Evolutionary conservation across 2,329 filamentous ascomycete species (phyloP), one percentile per base, ranked within the genome.

Genomic region (Amauroascus niger): DNA sequence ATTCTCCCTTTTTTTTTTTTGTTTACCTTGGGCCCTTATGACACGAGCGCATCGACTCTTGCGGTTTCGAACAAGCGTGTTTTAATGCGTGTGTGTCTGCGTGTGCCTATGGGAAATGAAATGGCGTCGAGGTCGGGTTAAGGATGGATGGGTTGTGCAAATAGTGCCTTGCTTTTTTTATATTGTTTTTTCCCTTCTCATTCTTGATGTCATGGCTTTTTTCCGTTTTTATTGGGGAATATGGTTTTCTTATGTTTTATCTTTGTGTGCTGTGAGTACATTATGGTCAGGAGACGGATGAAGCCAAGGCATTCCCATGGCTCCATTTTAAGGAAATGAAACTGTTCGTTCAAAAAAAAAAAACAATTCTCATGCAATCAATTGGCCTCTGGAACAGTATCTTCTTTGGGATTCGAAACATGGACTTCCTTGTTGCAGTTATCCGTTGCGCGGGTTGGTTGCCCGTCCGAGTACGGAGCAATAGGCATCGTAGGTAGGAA

Each of bases 51-150:
- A 52, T 40, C 28, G 20, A 13, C 28, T 37, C 16, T n/a, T 16
- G 6, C 13, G 14, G 7, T 3, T 9, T 13, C 22, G 39, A 40
- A 26, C 39, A 11, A 26, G 20, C 14, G 6, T 43, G 6, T 22
- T 32, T 20, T 4, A n/a, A n/a, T 33, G 22, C 28, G 14, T 32
- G 8, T 28, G 22, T 44, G 24, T 22, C 35, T 33, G 49, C n/a
- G 35, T 26, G 16, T 49, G 46, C 45, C 40, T 30, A 48, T 43
- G 52, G 52, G 37, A 50, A 49, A 44, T 37, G 52, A 44, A 53
- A 49, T 33, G 53, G 53, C 53, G 53, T 55, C 53, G 53, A 52
- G 48, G 53, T 16, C 33, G 53, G 33, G 20, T 44, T 48, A 26
- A 37, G 24, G 53, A 51, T 45, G 53, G 53, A 51, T 32, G 39